Base-by-base conservation (phyloP, 768 basidiomycete species). In the Psilocybe azurescens region DNA sequence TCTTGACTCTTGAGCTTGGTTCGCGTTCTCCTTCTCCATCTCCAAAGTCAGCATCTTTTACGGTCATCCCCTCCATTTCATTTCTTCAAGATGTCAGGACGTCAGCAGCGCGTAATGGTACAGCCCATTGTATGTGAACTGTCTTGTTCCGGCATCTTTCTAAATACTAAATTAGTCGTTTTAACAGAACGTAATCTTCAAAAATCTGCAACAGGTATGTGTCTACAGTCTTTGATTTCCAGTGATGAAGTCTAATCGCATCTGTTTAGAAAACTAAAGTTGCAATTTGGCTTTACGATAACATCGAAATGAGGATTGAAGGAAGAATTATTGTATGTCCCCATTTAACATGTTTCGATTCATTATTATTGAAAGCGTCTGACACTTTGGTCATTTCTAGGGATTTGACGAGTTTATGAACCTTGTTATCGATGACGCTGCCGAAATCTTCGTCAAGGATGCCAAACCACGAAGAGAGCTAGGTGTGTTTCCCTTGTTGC, bases 321-420 rank as follows among this genome's bases (percentile, higher is more conserved):
- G 97, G 96, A 53, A 85, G 86, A 77, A 97, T 99, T 76, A 90
- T 94, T 79, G 97, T 98, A 78, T 77, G 93, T 89, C 10, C 18
- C 14, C 5, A 33, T n/a, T 59, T 52, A 38, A 8, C 30, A 30
- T 59, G 33, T 51, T 61, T 47, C 29, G 51, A 14, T 58, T 32
- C 29, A 28, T 50, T 44, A n/a, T 13, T 44, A 7, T 44, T 44
- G 11, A 13, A 44, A n/a, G n/a, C 41, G 6, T 44, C n/a, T 44
- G 14, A 49, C 56, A 49, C 41, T 56, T 59, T 41, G 28, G 29
- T 47, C 53, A 13, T 60, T 62, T 44, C n/a, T 72, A 98, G 97
- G 96, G 97, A 44, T 99, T 99, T 69, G 97, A 99, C 73, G 97
- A 99, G 75, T 99, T 98, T 78, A 99, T 99, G 97, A 99, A 99